A percentile compares a stretch with the other conserved stretches of the same genome.
These are phyloP conservation scores for Amniculicola lignicola DNA, from an alignment of 495 filamentous ascomycete species.

Conservation along the genomic window DNA sequence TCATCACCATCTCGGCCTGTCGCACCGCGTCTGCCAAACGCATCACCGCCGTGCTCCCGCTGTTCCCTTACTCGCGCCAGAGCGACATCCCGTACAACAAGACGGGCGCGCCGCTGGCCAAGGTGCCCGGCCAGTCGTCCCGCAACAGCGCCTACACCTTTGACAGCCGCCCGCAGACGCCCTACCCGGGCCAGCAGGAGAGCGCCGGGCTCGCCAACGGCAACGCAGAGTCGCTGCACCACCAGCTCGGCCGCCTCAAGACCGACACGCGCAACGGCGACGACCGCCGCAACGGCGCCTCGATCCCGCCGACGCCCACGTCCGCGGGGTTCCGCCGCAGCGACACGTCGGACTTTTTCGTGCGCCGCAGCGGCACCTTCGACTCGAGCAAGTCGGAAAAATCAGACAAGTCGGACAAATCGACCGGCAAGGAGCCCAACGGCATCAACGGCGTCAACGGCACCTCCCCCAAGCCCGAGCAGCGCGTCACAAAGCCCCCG, in stretches of 20 bases:
- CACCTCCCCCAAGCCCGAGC: constrained; percentile 17
- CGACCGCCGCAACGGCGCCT: constrained; percentile 45
- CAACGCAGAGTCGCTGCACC: constrained; percentile 61
- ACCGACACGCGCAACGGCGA: constrained; percentile 59
- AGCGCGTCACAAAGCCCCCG: constrained; percentile 36
- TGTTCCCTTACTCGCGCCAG: constrained; percentile 95
- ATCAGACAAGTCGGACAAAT: constrained; percentile 14
- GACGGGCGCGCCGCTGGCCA: constrained; percentile 78
- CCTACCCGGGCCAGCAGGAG: constrained; percentile 63
- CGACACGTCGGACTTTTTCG: background rate
- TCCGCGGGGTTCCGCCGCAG: constrained; percentile 39
- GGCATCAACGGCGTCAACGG: constrained; percentile 21
- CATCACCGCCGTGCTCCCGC: constrained; percentile 88
- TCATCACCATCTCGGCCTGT: constrained; percentile 95
- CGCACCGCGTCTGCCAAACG: constrained; percentile 90
- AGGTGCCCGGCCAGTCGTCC: constrained; percentile 49
- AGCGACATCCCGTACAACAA: constrained; percentile 96
- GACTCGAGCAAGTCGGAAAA: constrained; percentile 54
- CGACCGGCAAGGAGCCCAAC: background rate
- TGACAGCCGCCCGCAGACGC: constrained; percentile 85
- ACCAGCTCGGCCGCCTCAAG: constrained; percentile 60
- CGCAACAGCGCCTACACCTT: constrained; percentile 68
- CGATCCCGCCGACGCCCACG: too few species aligned
- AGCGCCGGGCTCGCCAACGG: constrained; percentile 61
- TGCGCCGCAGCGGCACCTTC: constrained; percentile 56